Evolutionary conservation across 202 grass and related monocot species (phyloP).

Genomic region (Schoenoplectus tabernaemontani): DNA sequence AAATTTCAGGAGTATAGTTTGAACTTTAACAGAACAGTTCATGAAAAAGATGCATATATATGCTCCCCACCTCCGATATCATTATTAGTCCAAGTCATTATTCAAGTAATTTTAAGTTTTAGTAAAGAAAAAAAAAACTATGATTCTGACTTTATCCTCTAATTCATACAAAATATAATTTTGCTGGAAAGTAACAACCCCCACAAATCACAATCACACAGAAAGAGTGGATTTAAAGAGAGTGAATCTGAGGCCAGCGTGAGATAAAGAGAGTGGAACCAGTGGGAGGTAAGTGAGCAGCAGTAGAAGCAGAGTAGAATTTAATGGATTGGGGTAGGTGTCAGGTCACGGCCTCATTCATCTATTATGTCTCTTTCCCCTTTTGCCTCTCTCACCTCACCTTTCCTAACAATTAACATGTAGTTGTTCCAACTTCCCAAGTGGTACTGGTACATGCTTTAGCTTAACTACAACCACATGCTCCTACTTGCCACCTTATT

Average conservation of each 20-base stretch:
- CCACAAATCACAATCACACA: neutral
- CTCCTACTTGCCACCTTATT: slow-evolving; percentile 26
- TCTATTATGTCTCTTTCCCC: slow-evolving; percentile 19
- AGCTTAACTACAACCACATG: slow-evolving; percentile 33
- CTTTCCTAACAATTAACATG: neutral
- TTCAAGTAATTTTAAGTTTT: too few relatives aligned
- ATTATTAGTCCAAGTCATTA: neutral
- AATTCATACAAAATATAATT: neutral
- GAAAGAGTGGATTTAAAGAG: slow-evolving; percentile 25
- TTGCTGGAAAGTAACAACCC: neutral
- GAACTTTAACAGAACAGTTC: neutral
- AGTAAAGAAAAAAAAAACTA: neutral
- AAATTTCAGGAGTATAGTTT: neutral
- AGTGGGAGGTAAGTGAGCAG: slow-evolving; percentile 25
- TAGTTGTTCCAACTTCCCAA: slow-evolving; percentile 26
- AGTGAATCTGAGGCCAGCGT: slow-evolving; percentile 16
- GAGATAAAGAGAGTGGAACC: slow-evolving; percentile 16
- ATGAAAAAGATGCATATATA: neutral
- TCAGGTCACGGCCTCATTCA: slow-evolving; percentile 23
- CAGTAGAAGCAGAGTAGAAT: slow-evolving; percentile 9
- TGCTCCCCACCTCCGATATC: neutral
- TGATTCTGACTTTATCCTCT: neutral
- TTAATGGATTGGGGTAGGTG: slow-evolving; percentile 16
- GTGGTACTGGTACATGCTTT: slow-evolving; percentile 24
- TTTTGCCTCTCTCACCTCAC: slow-evolving; percentile 4